A percentile compares a stretch with the other conserved stretches of the same genome.
phyloP scores from a whole-genome alignment of 208 protist genomes.

The Leishmania arabica region DNA sequence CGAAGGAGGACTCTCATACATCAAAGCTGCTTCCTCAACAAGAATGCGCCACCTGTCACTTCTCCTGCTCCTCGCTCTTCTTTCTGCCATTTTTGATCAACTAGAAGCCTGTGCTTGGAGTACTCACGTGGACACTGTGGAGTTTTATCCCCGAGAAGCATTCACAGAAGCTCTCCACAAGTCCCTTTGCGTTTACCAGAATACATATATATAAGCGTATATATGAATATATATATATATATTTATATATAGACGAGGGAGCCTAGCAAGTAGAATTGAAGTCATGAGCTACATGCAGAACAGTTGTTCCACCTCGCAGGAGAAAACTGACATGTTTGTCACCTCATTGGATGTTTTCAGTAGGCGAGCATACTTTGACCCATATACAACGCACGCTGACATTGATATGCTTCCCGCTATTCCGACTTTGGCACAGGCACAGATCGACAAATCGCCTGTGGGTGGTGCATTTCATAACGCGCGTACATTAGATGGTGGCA shows the following conservation, averaged over 20 bases:
- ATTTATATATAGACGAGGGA: not conserved
- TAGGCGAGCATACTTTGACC: conserved; percentile 17
- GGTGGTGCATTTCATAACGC: not conserved
- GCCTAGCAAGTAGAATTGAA: not conserved
- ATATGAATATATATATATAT: not conserved
- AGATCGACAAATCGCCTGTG: not conserved
- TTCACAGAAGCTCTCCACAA: not conserved
- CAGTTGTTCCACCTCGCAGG: not conserved
- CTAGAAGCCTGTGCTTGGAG: not conserved
- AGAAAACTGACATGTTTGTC: conserved; percentile 19
- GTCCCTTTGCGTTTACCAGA: not conserved
- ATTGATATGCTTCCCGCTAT: not conserved
- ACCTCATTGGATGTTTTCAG: conserved; percentile 24
- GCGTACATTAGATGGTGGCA: not conserved
- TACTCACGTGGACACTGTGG: not conserved
- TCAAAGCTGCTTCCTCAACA: not conserved
- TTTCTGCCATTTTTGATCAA: not conserved
- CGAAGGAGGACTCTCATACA: not conserved
- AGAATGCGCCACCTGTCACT: not conserved
- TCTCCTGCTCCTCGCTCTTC: not conserved
- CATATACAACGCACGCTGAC: not conserved
- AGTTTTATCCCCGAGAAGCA: not conserved
- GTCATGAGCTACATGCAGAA: not conserved
- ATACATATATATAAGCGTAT: not conserved
- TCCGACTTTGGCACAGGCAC: not conserved